Evolutionary conservation across 495 filamentous ascomycete species (phyloP).

Genomic region (Neurospora pannonica): DNA sequence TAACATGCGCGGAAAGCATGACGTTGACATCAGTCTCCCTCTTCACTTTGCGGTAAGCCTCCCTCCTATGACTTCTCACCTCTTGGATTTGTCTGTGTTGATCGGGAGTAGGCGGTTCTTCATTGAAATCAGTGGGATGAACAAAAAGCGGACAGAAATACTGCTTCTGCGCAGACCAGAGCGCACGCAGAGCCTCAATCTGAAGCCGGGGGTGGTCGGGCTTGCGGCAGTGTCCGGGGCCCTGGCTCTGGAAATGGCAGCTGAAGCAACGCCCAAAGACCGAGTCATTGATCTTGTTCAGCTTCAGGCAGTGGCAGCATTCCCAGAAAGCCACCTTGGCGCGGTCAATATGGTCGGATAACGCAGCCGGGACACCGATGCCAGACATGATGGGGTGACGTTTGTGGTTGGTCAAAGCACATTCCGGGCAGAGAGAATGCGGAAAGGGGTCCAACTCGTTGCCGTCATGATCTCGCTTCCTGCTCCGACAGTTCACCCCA

Average conservation of each 20-base stretch:
- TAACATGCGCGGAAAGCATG: background rate
- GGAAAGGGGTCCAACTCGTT: background rate
- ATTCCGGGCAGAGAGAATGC: background rate
- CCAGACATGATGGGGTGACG: background rate
- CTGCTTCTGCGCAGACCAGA: background rate
- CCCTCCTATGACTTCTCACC: background rate
- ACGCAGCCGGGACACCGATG: background rate
- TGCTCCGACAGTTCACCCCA: background rate
- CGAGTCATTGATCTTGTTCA: background rate
- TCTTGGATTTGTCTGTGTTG: background rate
- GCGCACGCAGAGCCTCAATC: background rate
- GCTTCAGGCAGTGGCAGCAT: background rate
- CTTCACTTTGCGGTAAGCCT: background rate
- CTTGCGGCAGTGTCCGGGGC: background rate
- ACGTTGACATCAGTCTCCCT: accelerated
- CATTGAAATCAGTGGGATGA: background rate
- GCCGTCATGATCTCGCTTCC: background rate
- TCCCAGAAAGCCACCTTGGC: background rate
- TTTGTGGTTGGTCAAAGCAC: background rate
- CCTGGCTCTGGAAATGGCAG: background rate
- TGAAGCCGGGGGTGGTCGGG: background rate
- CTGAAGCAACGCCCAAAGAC: background rate
- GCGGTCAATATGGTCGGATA: background rate
- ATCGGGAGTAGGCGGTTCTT: background rate
- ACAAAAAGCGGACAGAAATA: background rate